Conservation (phyloP, 2,329 filamentous ascomycete species). For the Aspergillus udagawae region DNA sequence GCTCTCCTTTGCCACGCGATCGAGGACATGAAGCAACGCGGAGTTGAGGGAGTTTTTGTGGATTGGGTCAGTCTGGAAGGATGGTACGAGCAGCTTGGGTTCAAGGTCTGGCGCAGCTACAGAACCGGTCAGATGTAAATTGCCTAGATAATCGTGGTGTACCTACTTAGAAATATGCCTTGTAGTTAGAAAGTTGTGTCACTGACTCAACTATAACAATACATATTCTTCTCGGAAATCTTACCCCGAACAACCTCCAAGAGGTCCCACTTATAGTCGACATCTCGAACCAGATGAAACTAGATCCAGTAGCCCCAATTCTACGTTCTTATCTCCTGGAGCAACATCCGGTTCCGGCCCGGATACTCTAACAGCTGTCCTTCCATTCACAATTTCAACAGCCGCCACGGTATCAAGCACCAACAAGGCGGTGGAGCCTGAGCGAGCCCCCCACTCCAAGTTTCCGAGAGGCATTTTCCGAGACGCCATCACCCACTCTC, state of each 20-base stretch:
- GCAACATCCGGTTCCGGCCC: neutral
- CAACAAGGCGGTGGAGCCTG: neutral
- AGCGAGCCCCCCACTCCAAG: no score
- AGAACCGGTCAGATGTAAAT: constrained; percentile 23
- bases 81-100: constrained; percentile 45
- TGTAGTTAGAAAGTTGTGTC: neutral
- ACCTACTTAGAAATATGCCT: neutral
- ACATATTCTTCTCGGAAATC: neutral
- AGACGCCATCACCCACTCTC: neutral
- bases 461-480: neutral
- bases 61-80: constrained; percentile 43
- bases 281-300: neutral
- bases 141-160: neutral
- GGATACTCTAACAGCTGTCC: neutral
- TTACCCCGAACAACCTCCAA: neutral
- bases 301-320: neutral
- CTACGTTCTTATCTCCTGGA: neutral
- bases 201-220: no score
- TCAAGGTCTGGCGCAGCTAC: constrained; percentile 39
- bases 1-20: constrained; percentile 43
- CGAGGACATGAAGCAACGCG: constrained; percentile 41
- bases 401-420: neutral
- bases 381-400: neutral
- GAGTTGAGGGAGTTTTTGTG: constrained; percentile 42
- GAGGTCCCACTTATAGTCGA: neutral